Evolutionary conservation across 331 rosid genomes (phyloP), one percentile per base, ranked within the genome.

Genomic region (Malus hybrid): DNA sequence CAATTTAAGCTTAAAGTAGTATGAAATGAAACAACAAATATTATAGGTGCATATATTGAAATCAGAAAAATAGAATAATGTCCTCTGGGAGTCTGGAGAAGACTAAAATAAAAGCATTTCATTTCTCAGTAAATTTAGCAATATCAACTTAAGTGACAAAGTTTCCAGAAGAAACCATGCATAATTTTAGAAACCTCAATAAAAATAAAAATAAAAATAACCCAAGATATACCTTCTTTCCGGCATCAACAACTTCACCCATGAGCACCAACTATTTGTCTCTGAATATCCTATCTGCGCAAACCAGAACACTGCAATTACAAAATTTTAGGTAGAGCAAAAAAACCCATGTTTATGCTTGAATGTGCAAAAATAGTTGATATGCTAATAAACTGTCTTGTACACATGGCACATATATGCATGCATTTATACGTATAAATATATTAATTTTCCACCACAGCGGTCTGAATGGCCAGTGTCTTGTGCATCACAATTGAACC

Each of bases 231-330:
- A 93, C 96, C 96, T 86, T 81, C 57, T 73, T 84, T 44, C 85
- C 77, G 56, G 86, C 87, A 69, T 89, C 93, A 72, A 82, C 86
- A 83, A 83, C 87, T 0, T 89, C 82, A 73, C 97, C 98, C 98
- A 93, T 93, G 59, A 76, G 75, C 82, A 84, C 78, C 73, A 72
- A 77, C 66, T 85, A 75, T 64, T 42, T 57, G 12, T 73, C 52
- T 52, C n/a, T 76, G 74, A 80, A 72, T 33, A 67, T 9, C 65
- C 60, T 71, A 82, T 76, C 91, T 81, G 84, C 86, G 68, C 55
- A 80, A 66, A 10, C 13, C 9, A 60, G 74, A 67, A 33, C 19
- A 73, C 10, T 14, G 3, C 29, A 60, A 59, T 36, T 18, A 13
- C n/a, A n/a, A 79, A 33, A 9, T 6, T 27, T 56, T 3, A 19